Base-by-base conservation (phyloP, 257 asterid genomes). In the Nicotiana obtusifolia region DNA sequence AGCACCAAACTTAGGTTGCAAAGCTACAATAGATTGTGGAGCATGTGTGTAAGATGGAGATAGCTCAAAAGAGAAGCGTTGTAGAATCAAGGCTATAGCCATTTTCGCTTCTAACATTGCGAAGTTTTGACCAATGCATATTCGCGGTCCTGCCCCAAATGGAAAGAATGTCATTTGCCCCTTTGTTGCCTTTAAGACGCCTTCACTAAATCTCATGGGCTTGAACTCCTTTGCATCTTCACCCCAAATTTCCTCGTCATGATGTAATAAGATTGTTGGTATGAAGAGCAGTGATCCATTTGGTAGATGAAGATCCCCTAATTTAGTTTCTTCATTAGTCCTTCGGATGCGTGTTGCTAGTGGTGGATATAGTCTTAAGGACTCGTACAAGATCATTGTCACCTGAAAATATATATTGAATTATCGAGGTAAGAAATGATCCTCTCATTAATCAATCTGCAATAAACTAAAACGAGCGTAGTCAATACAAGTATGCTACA, bases 1-100 rank as follows among this genome's bases (percentile, higher is more conserved):
- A 54, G 87, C 89, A 22, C 89, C 87, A 52, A 75, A 60, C 26
- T 85, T 84, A 20, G 89, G 89, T 24, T 88, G 90, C 73, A 88
- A 64, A 37, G 86, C 83, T 2, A 88, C 8, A 14, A 75, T 11
- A 1, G 6, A 1, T 1, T 5, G 10, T 30, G 94, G 93, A 68
- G 93, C 95, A 71, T 91, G 95, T 0, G 90, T 56, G 52, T 91
- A 90, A 0, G 92, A 90, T 0, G 92, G 89, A 14, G 93, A 91
- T 28, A 89, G 83, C 83, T 88, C 91, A 2, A 91, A 87, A 0
- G 88, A 78, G 66, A 85, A 91, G 16, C 62, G 75, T 7, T 78
- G 85, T 59, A 91, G 64, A 5, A 89, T 89, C 92, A 91, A 83
- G 4, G 89, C 84, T 16, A 90, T 0, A 0, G 86, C 93, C 86